Evolutionary conservation across 257 asterid genomes (phyloP).

Genomic region (Ballota nigra): DNA sequence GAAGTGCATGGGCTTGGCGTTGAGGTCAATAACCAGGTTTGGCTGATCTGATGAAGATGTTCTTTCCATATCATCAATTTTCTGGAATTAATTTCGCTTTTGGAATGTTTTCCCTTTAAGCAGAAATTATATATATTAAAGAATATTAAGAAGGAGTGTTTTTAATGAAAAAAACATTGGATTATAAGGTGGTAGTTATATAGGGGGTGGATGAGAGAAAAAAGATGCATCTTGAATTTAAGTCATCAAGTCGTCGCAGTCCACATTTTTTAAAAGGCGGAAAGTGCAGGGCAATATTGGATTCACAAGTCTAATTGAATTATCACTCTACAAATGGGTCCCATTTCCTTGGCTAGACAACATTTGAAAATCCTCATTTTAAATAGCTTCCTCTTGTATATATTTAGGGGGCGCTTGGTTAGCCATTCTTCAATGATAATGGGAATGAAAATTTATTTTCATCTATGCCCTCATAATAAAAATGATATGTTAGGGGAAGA

Average conservation of each 20-base stretch:
- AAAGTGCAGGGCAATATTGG: not conserved
- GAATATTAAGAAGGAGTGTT: not conserved
- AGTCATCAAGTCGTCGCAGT: conserved; percentile 14
- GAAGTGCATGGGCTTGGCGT: conserved; percentile 36
- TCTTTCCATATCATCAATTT: not conserved
- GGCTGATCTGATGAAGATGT: not conserved
- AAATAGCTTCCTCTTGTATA: too few species aligned
- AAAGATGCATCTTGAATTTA: not conserved
- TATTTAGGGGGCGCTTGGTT: too few species aligned
- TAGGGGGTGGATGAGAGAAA: not conserved
- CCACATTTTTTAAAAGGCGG: conserved; percentile 6
- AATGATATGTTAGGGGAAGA: too few species aligned
- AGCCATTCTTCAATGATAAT: too few species aligned
- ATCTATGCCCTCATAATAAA: too few species aligned
- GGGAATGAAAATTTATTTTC: too few species aligned
- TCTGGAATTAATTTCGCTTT: not conserved
- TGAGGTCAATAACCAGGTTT: conserved; percentile 35
- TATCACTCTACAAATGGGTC: not conserved
- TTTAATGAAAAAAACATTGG: conserved; percentile 18
- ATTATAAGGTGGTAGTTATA: conserved; percentile 5
- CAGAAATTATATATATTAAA: not conserved
- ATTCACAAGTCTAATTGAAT: not conserved
- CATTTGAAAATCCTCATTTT: too few species aligned
- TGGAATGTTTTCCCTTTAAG: not conserved
- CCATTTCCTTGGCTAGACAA: too few species aligned